Evolutionary conservation across 169 alveolate genomes (phyloP).

Genomic region (Plasmodium knowlesi): DNA sequence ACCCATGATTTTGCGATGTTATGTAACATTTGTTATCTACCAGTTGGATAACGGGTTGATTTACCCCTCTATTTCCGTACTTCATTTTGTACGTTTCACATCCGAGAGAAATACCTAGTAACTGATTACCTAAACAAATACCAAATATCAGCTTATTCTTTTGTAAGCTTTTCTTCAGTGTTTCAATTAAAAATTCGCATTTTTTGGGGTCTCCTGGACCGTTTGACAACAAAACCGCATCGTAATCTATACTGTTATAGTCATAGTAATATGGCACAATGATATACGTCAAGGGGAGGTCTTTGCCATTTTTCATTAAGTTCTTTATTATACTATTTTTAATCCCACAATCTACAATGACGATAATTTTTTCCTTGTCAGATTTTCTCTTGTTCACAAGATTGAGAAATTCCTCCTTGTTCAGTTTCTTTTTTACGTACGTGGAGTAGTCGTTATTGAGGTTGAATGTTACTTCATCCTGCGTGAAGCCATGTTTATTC

Average conservation of each 20-base stretch:
- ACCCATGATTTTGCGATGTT: slow-evolving; percentile 91
- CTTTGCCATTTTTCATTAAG: slow-evolving; percentile 59
- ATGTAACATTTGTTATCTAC: slow-evolving; percentile 89
- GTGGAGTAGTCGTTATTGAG: slow-evolving; percentile 36
- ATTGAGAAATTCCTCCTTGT: slow-evolving; percentile 25
- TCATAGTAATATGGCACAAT: slow-evolving; percentile 85
- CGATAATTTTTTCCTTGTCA: slow-evolving; percentile 77
- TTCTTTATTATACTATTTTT: slow-evolving; percentile 88
- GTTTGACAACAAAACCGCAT: slow-evolving; percentile 89
- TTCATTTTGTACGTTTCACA: slow-evolving; percentile 89
- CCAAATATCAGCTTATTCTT: slow-evolving; percentile 87
- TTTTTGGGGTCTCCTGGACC: slow-evolving; percentile 91
- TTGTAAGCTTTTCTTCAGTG: slow-evolving; percentile 77
- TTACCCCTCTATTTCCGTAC: slow-evolving; percentile 89
- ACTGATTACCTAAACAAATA: slow-evolving; percentile 90
- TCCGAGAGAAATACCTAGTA: slow-evolving; percentile 90
- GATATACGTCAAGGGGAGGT: slow-evolving; percentile 72
- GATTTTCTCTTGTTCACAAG: slow-evolving; percentile 36
- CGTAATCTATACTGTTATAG: slow-evolving; percentile 84
- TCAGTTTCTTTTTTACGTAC: slow-evolving; percentile 15
- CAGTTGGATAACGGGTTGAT: slow-evolving; percentile 91
- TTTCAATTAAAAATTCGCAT: slow-evolving; percentile 80
- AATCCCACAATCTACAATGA: slow-evolving; percentile 90
- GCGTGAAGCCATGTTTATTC: not conserved
- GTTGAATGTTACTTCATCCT: not conserved